A percentile compares a stretch with the other conserved stretches of the same genome.
Evolutionary conservation across 139 green algal species (phyloP).

Genomic region (Coelastrella sp.): DNA sequence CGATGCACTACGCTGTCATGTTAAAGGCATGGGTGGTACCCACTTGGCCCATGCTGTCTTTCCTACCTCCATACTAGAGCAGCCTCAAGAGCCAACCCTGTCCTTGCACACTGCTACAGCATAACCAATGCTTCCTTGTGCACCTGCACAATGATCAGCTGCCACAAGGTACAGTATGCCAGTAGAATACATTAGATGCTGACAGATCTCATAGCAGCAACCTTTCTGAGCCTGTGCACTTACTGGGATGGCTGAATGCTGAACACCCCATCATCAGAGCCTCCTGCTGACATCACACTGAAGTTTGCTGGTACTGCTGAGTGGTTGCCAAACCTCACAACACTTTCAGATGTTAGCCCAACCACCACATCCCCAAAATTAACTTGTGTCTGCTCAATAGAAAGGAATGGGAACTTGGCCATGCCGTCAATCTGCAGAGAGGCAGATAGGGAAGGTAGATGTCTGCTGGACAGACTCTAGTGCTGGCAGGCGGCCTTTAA

Average conservation of each 20-base stretch:
- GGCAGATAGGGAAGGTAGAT: conserved; percentile 27
- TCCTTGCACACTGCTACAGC: too few relatives aligned
- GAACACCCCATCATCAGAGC: conserved; percentile 44
- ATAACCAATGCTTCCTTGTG: too few relatives aligned
- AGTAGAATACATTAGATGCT: too few relatives aligned
- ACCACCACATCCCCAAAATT: conserved; percentile 79
- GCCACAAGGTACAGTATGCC: not conserved
- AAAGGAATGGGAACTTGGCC: conserved; percentile 81
- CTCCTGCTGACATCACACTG: conserved; percentile 16
- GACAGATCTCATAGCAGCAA: too few relatives aligned
- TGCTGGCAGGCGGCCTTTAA: too few relatives aligned
- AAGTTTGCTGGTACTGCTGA: conserved; percentile 74
- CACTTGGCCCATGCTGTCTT: not conserved
- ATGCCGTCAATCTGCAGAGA: conserved; percentile 68
- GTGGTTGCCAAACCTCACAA: conserved; percentile 71
- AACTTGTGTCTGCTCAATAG: conserved; percentile 53
- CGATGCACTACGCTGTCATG: not conserved
- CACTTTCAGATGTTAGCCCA: conserved; percentile 58
- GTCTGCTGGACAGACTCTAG: too few relatives aligned
- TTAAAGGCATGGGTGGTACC: not conserved
- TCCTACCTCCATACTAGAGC: too few relatives aligned
- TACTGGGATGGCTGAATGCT: conserved; percentile 24
- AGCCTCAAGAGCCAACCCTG: too few relatives aligned
- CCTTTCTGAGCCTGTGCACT: not conserved
- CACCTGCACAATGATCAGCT: not conserved